A percentile compares a stretch with the other conserved stretches of the same genome.
These are phyloP conservation scores for Penicillium sp. DNA, from an alignment of 2,329 filamentous ascomycete species.

Conservation along the genomic window DNA sequence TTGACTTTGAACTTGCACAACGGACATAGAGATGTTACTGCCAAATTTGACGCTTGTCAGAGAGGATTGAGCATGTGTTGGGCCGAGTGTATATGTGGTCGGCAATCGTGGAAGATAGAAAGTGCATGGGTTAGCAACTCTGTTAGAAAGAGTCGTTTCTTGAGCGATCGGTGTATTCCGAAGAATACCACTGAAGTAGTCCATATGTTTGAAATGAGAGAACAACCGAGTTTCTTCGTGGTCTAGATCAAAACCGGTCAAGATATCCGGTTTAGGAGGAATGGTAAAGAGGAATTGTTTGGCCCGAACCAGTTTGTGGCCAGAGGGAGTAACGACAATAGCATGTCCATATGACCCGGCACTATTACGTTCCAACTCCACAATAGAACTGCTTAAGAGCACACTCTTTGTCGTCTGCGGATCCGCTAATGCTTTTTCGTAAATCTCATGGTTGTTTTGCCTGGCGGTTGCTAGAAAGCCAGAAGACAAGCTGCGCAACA, in stretches of 20 bases:
- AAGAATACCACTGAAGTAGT: slow-evolving; percentile 3
- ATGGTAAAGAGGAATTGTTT: slow-evolving; percentile 4
- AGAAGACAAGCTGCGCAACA: neutral
- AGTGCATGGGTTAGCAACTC: neutral
- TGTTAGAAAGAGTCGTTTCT: neutral
- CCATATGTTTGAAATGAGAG: neutral
- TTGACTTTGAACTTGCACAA: neutral
- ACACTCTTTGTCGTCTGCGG: neutral
- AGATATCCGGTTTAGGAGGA: neutral
- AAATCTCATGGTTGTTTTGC: slow-evolving; percentile 1
- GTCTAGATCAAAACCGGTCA: neutral
- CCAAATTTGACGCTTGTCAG: slow-evolving; percentile 5
- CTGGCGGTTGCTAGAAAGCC: neutral
- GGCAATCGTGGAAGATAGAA: slow-evolving; percentile 1
- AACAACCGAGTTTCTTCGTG: neutral
- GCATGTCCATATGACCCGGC: neutral
- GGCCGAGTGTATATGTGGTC: neutral
- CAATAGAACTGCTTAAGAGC: neutral
- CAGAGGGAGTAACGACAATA: neutral
- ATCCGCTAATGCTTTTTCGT: neutral
- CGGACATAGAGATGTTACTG: neutral
- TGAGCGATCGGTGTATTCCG: neutral
- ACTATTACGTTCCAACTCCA: neutral
- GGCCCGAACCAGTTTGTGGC: neutral
- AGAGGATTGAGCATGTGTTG: neutral